Base-by-base conservation (phyloP, 225 moss, liverwort and hornwort genomes). In the Takakia lepidozioides region DNA sequence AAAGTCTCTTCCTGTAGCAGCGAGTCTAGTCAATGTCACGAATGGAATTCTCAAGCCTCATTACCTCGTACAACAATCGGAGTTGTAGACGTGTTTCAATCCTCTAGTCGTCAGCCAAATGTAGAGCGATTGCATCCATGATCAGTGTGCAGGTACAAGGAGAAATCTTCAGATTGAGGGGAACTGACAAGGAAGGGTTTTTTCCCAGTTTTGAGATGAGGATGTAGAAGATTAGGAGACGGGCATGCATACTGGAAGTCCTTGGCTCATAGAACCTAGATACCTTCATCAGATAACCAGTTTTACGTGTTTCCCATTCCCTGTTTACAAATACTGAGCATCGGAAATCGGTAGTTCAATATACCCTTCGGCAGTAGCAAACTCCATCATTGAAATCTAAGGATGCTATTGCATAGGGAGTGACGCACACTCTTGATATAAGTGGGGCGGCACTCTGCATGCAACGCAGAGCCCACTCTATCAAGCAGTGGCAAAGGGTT, bases 91-190 rank as follows among this genome's bases (percentile, higher is more conserved):
- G 49, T 27, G 59, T 51, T 43, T 32, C 37, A 58, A 59, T 63
- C 62, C 55, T 64, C 74, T 78, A 70, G 51, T 67, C 71, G 75
- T 81, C 83, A 80, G 81, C 83, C 70, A 86, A 93, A 83, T 93
- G 88, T 93, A 89, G 67, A 93, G 83, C 83, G 86, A 66, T 86
- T 81, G 67, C 83, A 73, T 83, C 77, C 75, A 81, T 70, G 54
- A 67, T 61, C 84, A 93, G 86, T 78, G 78, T 86, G 83, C 81
- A n/a, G n/a, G n/a, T n/a, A n/a, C n/a, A 32, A 32, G 11, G 11
- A 32, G 11, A 32, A 32, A 71, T 67, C 53, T 60, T 71, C 58
- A 60, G 64, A 70, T 60, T 61, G 60, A 71, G 76, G 69, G 76
- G 72, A 61, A 67, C 66, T 57, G 67, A 64, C 65, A 74, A 52